A percentile compares a stretch with the other conserved stretches of the same genome.
Evolutionary conservation across 1,139 yeast species (phyloP).

Genomic region (Saccharomyces pastorianus): DNA sequence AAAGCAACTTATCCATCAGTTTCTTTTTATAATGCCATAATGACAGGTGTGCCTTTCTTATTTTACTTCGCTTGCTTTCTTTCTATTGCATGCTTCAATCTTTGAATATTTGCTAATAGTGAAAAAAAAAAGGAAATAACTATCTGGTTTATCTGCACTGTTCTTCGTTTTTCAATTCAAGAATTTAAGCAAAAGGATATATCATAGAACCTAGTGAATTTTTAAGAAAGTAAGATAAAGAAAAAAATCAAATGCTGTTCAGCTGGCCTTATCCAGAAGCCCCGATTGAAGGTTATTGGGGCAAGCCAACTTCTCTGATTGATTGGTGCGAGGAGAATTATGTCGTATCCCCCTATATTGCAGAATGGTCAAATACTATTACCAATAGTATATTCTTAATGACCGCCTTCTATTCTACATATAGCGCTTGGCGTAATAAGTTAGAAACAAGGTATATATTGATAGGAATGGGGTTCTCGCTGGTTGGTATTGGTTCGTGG

Average conservation of each 20-base stretch:
- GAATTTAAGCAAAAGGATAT: neutral
- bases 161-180: neutral
- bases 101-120: neutral
- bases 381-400: conserved; percentile 65
- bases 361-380: conserved; percentile 78
- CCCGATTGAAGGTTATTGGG: conserved; percentile 34
- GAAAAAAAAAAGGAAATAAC: neutral
- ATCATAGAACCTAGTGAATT: neutral
- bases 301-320: conserved; percentile 50
- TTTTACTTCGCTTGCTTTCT: neutral
- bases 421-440: conserved; percentile 49
- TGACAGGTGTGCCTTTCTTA: neutral
- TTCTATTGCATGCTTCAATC: neutral
- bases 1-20: neutral
- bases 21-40: neutral
- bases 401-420: conserved; percentile 59
- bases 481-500: conserved; percentile 93
- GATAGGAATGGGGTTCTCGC: conserved; percentile 68
- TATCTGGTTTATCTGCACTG: neutral
- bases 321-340: conserved; percentile 98
- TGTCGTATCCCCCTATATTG: conserved; percentile 73
- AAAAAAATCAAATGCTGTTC: conserved; percentile 9
- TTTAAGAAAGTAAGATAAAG: neutral
- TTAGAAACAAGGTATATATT: conserved; percentile 65
- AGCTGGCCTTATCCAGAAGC: conserved; percentile 32